These are phyloP conservation scores for Colletotrichum orchidophilum DNA, from an alignment of 2,329 filamentous ascomycete species.

Conservation along the genomic window DNA sequence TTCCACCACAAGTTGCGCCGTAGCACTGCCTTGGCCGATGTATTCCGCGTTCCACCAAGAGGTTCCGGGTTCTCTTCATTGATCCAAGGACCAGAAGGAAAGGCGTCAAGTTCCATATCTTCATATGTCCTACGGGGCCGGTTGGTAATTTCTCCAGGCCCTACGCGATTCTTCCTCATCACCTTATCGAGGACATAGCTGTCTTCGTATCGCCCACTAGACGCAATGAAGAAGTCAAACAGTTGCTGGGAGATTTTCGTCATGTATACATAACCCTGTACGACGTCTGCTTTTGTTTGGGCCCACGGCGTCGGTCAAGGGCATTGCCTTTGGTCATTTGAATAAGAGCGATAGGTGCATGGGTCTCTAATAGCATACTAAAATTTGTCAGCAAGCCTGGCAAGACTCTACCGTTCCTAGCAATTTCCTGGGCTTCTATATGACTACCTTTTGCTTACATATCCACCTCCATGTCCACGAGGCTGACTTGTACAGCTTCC, in stretches of 20 bases:
- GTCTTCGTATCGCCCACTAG: neutral
- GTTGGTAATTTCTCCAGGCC: neutral
- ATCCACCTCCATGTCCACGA: neutral
- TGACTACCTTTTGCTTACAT: neutral
- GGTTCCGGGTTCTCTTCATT: neutral
- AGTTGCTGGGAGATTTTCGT: neutral
- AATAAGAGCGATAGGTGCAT: no score
- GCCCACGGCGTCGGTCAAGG: no score
- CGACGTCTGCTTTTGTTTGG: neutral
- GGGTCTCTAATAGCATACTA: neutral
- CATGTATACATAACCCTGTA: neutral
- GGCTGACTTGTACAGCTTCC: neutral
- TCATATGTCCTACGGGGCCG: neutral
- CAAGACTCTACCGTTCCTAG: no score
- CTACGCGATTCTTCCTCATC: neutral
- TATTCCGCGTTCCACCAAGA: neutral
- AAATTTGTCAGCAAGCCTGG: no score
- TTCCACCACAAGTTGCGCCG: neutral
- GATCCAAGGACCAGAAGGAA: neutral
- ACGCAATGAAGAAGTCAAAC: neutral
- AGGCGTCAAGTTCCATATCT: neutral
- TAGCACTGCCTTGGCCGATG: neutral
- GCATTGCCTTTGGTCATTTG: no score
- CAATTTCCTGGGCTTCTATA: no score
- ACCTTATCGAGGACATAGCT: neutral